Base-by-base conservation (phyloP, 2,329 filamentous ascomycete genomes). In the Xylaria arbuscula region DNA sequence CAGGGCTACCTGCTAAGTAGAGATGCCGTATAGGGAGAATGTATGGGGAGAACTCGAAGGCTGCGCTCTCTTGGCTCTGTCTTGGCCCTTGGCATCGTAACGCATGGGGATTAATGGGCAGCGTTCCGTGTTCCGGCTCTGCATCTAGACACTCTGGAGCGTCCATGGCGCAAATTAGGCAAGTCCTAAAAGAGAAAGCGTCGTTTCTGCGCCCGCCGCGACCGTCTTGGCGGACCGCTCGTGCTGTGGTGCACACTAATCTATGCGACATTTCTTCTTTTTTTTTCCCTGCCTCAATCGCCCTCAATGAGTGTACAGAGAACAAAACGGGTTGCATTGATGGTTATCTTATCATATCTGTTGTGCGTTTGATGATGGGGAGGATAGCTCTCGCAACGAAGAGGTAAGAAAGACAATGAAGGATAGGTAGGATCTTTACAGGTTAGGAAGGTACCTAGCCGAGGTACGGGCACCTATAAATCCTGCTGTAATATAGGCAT, bases 71-170 rank as follows among this genome's bases (percentile, higher is more conserved):
- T 65, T 65, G 57, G 48, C 58, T 36, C 60, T 59, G 55, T 45
- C 60, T 59, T 64, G 45, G 64, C 55, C 58, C 66, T 69, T 69
- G 66, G 66, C 66, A 68, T 62, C 62, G 62, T 65, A 61, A 28
- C 28, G 28, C 5, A 28, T 63, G 36, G 59, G 67, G 59, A 7
- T 57, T 58, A 48, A 56, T 54, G 50, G 28, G 24, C 28, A 34
- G n/a, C 42, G 47, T 55, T 36, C 61, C 56, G 40, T 24, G 62
- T 55, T 36, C 55, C 61, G 62, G 47, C 38, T 60, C 55, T 56
- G 56, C 56, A 38, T 51, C 24, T 53, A 36, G 51, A 36, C 32
- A 36, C 47, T 42, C 34, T 64, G 28, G 40, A 56, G 48, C 19
- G 48, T 40, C n/a, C 34, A 34, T 47, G 28, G 65, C 34, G 50